Conservation (phyloP, 2,329 filamentous ascomycete species). For the Trichoderma lentiforme region DNA sequence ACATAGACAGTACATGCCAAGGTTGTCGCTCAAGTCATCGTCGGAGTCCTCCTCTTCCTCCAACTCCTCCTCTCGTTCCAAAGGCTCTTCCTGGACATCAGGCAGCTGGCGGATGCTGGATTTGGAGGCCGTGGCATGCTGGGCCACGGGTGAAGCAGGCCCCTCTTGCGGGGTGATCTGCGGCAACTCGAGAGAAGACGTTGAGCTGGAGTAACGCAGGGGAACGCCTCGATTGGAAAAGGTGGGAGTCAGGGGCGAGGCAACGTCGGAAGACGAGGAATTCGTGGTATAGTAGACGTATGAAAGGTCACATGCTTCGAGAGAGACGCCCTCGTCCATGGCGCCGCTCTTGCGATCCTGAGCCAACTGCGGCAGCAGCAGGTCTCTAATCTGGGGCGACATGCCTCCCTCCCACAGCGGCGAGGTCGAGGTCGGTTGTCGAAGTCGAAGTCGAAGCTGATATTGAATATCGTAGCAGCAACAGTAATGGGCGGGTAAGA, state of each 20-base stretch:
- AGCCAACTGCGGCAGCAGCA: constrained; percentile 53
- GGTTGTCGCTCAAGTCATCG: constrained; percentile 28
- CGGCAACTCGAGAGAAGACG: constrained; percentile 70
- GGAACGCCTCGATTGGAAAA: constrained; percentile 61
- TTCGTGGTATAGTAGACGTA: constrained; percentile 47
- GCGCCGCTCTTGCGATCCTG: constrained; percentile 48
- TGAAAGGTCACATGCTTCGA: constrained; percentile 34
- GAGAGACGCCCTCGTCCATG: constrained; percentile 38
- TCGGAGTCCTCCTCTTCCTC: constrained; percentile 54
- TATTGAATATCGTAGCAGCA: background rate
- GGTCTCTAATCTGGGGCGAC: constrained; percentile 50
- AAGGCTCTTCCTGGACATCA: constrained; percentile 79
- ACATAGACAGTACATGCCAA: constrained; percentile 69
- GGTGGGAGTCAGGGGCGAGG: constrained; percentile 68
- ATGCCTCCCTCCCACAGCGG: constrained; percentile 30
- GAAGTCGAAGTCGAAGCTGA: background rate
- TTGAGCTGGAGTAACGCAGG: constrained; percentile 67
- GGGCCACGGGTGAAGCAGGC: constrained; percentile 27
- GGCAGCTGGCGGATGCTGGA: constrained; percentile 66
- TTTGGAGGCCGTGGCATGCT: constrained; percentile 46
- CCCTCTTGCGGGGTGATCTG: constrained; percentile 44
- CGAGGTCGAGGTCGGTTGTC: constrained; percentile 5
- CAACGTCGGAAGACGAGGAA: constrained; percentile 63
- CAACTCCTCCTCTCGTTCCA: constrained; percentile 59
- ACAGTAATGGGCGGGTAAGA: background rate